A percentile compares a stretch with the other conserved stretches of the same genome.
phyloP scores from a whole-genome alignment of 768 basidiomycete genomes.

The Termitomyces bulborhizus region DNA sequence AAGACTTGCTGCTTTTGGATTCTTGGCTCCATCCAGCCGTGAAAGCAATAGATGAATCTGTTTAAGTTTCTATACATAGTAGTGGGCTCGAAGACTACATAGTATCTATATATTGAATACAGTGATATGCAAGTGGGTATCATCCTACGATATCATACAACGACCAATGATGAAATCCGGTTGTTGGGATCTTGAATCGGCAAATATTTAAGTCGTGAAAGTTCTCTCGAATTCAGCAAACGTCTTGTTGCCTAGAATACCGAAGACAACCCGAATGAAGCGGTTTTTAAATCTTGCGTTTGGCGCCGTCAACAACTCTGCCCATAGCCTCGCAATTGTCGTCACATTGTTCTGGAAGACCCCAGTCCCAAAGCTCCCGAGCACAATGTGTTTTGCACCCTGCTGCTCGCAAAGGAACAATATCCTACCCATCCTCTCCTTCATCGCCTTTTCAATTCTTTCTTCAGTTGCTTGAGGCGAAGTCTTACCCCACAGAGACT shows the following conservation, averaged over 20 bases:
- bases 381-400: slow-evolving; percentile 51
- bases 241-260: slow-evolving; percentile 36
- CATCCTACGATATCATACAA: neutral
- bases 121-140: no score
- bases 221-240: slow-evolving; percentile 19
- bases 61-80: no score
- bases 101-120: no score
- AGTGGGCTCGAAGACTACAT: no score
- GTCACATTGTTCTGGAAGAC: slow-evolving; percentile 63
- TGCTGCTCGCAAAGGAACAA: slow-evolving; percentile 59
- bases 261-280: slow-evolving; percentile 64
- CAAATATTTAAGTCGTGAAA: slow-evolving; percentile 5
- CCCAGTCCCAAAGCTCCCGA: slow-evolving; percentile 77
- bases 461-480: slow-evolving; percentile 19
- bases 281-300: slow-evolving; percentile 48
- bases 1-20: no score
- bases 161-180: no score
- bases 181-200: neutral
- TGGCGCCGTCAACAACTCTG: slow-evolving; percentile 44
- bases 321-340: slow-evolving; percentile 59
- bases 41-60: no score
- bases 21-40: no score
- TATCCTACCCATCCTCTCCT: slow-evolving; percentile 65
- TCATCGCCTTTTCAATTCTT: slow-evolving; percentile 52
- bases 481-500: slow-evolving; percentile 15